Evolutionary conservation across 441 rosid genomes (phyloP).

Genomic region (Pelargonium fulgidum): DNA sequence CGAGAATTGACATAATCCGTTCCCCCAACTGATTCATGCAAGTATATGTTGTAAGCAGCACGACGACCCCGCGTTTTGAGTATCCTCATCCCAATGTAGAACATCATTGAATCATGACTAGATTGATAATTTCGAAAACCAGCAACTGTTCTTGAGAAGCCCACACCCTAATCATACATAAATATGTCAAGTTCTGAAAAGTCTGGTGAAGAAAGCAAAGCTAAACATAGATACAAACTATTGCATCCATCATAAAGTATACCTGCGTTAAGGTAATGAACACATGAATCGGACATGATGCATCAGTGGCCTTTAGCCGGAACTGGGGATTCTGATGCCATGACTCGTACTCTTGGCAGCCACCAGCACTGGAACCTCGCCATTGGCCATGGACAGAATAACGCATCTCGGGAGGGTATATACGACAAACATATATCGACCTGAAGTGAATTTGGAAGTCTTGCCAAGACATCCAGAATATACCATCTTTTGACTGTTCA

Average conservation of each 20-base stretch:
- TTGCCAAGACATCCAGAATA: slow-evolving; percentile 99
- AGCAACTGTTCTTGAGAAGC: slow-evolving; percentile 94
- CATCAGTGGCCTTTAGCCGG: slow-evolving; percentile 84
- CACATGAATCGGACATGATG: slow-evolving; percentile 84
- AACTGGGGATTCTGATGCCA: slow-evolving; percentile 99
- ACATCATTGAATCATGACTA: slow-evolving; percentile 93
- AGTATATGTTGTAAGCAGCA: slow-evolving; percentile 91
- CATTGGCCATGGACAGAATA: slow-evolving; percentile 95
- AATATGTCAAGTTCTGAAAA: slow-evolving; percentile 3
- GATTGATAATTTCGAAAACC: slow-evolving; percentile 97
- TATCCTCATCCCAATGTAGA: slow-evolving; percentile 98
- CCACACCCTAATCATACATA: slow-evolving; percentile 68
- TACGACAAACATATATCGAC: slow-evolving; percentile 95
- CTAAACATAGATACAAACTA: slow-evolving; percentile 8
- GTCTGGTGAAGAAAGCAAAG: not conserved
- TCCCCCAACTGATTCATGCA: slow-evolving; percentile 99
- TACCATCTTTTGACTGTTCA: slow-evolving; percentile 93
- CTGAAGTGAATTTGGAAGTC: slow-evolving; percentile 99
- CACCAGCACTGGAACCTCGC: slow-evolving; percentile 98
- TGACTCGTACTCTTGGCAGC: slow-evolving; percentile 97
- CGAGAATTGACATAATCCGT: slow-evolving; percentile 99
- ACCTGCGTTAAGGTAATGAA: slow-evolving; percentile 98
- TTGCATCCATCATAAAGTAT: slow-evolving; percentile 15
- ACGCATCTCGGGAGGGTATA: slow-evolving; percentile 98
- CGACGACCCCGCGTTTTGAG: slow-evolving; percentile 97